These are phyloP conservation scores for Macrolepiota albuminosa DNA, from an alignment of 768 basidiomycete species.

Conservation along the genomic window DNA sequence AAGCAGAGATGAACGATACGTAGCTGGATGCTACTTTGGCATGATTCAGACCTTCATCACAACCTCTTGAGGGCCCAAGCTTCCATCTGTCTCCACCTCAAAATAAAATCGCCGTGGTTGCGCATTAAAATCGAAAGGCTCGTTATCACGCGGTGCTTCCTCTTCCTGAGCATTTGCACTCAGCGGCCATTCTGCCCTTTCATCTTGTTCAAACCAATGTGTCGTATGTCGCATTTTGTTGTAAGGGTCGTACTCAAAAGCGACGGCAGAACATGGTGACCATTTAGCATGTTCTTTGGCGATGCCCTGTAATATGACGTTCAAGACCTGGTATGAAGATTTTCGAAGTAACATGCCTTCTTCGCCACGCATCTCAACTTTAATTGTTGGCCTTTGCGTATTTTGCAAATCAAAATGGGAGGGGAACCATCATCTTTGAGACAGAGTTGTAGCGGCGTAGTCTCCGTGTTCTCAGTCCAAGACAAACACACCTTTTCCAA, in stretches of 20 bases:
- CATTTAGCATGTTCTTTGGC: constrained; percentile 99
- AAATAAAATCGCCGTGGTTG: constrained; percentile 91
- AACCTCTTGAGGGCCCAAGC: constrained; percentile 82
- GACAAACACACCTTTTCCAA: constrained; percentile 62
- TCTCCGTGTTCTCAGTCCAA: constrained; percentile 1
- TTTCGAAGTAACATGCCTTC: constrained; percentile 54
- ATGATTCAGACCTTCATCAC: constrained; percentile 63
- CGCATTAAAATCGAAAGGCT: constrained; percentile 83
- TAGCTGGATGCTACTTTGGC: neutral
- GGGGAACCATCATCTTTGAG: constrained; percentile 50
- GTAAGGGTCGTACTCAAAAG: constrained; percentile 97
- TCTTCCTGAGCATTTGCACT: constrained; percentile 84
- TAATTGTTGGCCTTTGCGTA: constrained; percentile 92
- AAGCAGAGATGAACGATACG: neutral
- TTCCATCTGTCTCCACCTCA: constrained; percentile 93
- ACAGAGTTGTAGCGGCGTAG: neutral
- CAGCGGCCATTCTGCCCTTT: constrained; percentile 86
- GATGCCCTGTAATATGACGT: constrained; percentile 60
- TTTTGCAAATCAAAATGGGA: constrained; percentile 85
- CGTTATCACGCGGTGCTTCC: constrained; percentile 73
- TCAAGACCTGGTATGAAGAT: neutral
- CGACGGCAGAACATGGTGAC: constrained; percentile 93
- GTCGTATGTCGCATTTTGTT: constrained; percentile 96
- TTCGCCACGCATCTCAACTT: constrained; percentile 84
- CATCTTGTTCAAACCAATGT: constrained; percentile 88